A percentile compares a stretch with the other conserved stretches of the same genome.
phyloP scores from a whole-genome alignment of 2,329 filamentous ascomycete genomes.

The Botrytis porri region DNA sequence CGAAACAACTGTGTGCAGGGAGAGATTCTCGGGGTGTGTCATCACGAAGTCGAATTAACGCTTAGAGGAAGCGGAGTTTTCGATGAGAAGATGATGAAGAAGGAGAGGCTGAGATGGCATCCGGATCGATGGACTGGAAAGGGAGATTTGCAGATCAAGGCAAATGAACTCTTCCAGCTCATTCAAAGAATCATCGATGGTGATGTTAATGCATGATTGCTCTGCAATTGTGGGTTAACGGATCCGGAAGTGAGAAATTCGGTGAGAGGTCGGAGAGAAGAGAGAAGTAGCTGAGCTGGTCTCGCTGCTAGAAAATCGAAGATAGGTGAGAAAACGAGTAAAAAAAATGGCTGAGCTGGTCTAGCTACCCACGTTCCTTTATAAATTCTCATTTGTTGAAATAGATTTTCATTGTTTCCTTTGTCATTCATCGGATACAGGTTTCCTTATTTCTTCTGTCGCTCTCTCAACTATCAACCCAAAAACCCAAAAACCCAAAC shows the following conservation, averaged over 20 bases:
- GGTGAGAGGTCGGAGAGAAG: neutral
- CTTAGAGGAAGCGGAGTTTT: slow-evolving; percentile 1
- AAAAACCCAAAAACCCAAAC: too few species aligned
- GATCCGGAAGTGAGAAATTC: neutral
- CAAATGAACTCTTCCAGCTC: slow-evolving; percentile 19
- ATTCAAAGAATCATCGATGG: slow-evolving; percentile 17
- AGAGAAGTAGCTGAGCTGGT: neutral
- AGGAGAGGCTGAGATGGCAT: slow-evolving; percentile 20
- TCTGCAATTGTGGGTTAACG: neutral
- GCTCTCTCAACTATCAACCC: neutral
- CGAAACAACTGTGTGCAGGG: neutral
- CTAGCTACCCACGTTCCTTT: neutral
- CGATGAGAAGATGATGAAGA: slow-evolving; percentile 8
- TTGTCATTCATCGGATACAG: neutral
- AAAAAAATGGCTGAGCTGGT: neutral
- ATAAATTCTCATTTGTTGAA: neutral
- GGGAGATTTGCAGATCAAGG: neutral
- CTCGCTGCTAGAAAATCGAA: neutral
- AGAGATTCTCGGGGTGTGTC: neutral
- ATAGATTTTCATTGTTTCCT: neutral
- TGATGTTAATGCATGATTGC: neutral
- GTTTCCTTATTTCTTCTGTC: neutral
- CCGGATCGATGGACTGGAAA: slow-evolving; percentile 16
- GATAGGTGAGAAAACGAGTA: neutral
- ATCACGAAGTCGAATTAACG: slow-evolving; percentile 10